Evolutionary conservation across 768 basidiomycete genomes (phyloP).

Genomic region (Leucocoprinus sp.): DNA sequence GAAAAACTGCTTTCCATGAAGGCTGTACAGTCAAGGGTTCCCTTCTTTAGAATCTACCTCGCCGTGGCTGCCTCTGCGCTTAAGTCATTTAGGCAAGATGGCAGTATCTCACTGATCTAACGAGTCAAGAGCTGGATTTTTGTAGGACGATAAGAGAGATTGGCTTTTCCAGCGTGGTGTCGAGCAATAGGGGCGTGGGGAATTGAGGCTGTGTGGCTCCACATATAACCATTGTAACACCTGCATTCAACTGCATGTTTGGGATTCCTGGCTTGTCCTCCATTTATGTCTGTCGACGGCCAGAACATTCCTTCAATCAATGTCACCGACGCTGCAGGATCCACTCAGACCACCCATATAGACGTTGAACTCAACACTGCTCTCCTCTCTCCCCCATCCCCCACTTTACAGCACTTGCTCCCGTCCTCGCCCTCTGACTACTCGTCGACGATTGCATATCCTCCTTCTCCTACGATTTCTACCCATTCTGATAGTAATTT

Average conservation of each 20-base stretch:
- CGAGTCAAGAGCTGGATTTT: too few relatives aligned
- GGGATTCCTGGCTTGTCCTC: not conserved
- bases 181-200: not conserved
- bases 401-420: slow-evolving; percentile 9
- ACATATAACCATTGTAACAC: not conserved
- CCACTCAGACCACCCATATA: slow-evolving; percentile 12
- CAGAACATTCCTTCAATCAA: slow-evolving; percentile 24
- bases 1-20: too few relatives aligned
- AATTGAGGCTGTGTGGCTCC: not conserved
- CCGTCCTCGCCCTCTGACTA: slow-evolving; percentile 17
- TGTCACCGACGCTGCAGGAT: slow-evolving; percentile 18
- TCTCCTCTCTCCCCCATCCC: slow-evolving; percentile 13
- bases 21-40: too few relatives aligned
- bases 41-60: too few relatives aligned
- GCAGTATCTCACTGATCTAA: too few relatives aligned
- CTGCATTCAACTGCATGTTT: not conserved
- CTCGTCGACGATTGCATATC: slow-evolving; percentile 28
- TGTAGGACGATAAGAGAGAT: too few relatives aligned
- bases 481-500: slow-evolving; percentile 57
- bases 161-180: too few relatives aligned
- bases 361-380: slow-evolving; percentile 11
- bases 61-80: too few relatives aligned
- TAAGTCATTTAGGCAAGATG: too few relatives aligned
- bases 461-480: slow-evolving; percentile 75
- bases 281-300: slow-evolving; percentile 17